These are phyloP conservation scores for Tuber borchii DNA, from an alignment of 495 filamentous ascomycete genomes.

Conservation along the genomic window DNA sequence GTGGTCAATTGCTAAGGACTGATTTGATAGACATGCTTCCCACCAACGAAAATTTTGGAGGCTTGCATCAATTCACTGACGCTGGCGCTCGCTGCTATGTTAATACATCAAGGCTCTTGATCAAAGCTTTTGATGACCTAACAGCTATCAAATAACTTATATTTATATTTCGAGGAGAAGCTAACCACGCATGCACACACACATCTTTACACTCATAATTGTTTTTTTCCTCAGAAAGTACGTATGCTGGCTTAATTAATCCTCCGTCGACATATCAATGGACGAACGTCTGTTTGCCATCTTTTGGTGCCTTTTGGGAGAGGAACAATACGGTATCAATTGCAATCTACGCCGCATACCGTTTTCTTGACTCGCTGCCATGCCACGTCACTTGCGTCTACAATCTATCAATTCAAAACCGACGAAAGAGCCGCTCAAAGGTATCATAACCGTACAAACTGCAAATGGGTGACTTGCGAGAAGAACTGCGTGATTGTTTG, in stretches of 20 bases:
- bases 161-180: conserved; percentile 6
- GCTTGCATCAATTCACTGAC: conserved; percentile 4
- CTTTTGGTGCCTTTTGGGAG: not conserved
- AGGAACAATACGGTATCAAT: conserved; percentile 7
- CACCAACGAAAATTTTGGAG: conserved; percentile 3
- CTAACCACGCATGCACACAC: conserved; percentile 5
- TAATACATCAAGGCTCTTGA: conserved; percentile 4
- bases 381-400: conserved; percentile 4
- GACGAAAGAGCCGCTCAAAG: conserved; percentile 1
- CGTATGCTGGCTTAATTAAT: conserved; percentile 1
- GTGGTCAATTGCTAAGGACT: not conserved
- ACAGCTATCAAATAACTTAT: conserved; percentile 5
- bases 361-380: conserved; percentile 4
- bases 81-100: not conserved
- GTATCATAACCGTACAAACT: conserved; percentile 1
- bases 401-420: conserved; percentile 7
- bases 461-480: conserved; percentile 2
- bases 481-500: not conserved
- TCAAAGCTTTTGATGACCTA: conserved; percentile 5
- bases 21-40: conserved; percentile 3
- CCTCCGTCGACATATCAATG: conserved; percentile 3
- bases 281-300: conserved; percentile 4
- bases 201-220: not conserved
- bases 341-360: conserved; percentile 3
- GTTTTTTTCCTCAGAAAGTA: conserved; percentile 2